A percentile compares a stretch with the other conserved stretches of the same genome.
Conservation (phyloP, 352 stramenopile genomes). For the Peronospora tabacina region DNA sequence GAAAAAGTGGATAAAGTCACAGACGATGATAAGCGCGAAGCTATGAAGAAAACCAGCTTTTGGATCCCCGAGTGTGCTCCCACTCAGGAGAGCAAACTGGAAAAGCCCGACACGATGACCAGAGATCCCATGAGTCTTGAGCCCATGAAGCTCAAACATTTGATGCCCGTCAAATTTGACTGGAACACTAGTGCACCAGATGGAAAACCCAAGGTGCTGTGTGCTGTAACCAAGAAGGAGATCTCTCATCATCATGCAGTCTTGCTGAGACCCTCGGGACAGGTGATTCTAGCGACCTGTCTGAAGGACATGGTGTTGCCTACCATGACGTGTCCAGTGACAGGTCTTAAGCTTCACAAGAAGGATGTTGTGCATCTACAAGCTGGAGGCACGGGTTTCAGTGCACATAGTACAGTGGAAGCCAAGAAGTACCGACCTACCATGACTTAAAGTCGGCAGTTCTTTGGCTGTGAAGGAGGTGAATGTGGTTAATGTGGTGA, state of each 20-base stretch:
- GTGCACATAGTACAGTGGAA: constrained; percentile 78
- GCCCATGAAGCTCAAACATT: constrained; percentile 80
- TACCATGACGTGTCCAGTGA: constrained; percentile 79
- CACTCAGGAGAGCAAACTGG: constrained; percentile 37
- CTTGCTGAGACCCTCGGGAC: constrained; percentile 66
- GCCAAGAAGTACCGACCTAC: constrained; percentile 81
- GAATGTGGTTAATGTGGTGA: background rate
- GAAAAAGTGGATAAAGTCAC: constrained; percentile 72
- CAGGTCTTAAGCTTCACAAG: constrained; percentile 77
- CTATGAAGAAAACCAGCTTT: constrained; percentile 79
- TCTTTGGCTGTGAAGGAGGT: background rate
- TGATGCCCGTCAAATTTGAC: constrained; percentile 83
- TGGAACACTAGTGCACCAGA: constrained; percentile 31
- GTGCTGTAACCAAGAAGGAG: constrained; percentile 75
- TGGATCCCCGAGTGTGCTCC: constrained; percentile 84
- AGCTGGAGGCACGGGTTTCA: constrained; percentile 68
- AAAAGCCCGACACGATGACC: constrained; percentile 62
- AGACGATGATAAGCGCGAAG: constrained; percentile 59
- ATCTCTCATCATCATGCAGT: constrained; percentile 74
- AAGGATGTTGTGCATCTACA: constrained; percentile 82
- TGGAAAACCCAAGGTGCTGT: constrained; percentile 36
- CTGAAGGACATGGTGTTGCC: constrained; percentile 79
- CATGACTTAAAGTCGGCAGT: constrained; percentile 39
- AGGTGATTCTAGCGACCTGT: constrained; percentile 74
- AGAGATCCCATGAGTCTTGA: constrained; percentile 79